These are phyloP conservation scores for Diutina ranongensis DNA, from an alignment of 1,139 yeast species.

Conservation along the genomic window DNA sequence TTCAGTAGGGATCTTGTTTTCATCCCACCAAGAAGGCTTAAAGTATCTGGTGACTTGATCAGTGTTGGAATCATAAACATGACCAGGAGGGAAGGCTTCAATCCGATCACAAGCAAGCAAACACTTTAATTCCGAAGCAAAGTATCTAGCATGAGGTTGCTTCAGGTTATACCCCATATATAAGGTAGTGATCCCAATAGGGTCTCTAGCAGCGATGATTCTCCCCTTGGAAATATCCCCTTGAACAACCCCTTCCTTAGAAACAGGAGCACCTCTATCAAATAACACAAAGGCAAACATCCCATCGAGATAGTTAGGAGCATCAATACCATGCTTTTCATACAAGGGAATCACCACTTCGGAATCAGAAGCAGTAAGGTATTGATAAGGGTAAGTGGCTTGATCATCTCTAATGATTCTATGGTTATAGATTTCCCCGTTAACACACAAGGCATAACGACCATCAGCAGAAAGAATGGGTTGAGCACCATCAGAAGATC, in stretches of 20 bases:
- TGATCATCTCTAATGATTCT: constrained; percentile 73
- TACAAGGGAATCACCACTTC: constrained; percentile 93
- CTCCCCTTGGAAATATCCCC: constrained; percentile 38
- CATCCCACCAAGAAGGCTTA: constrained; percentile 94
- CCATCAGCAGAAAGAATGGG: constrained; percentile 82
- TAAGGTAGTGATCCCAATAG: constrained; percentile 91
- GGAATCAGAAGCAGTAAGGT: constrained; percentile 82
- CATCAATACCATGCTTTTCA: constrained; percentile 75
- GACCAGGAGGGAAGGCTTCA: constrained; percentile 96
- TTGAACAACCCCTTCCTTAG: constrained; percentile 19
- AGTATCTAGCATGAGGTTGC: constrained; percentile 66
- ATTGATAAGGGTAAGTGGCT: constrained; percentile 48
- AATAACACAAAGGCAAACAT: constrained; percentile 94
- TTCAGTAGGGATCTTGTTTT: constrained; percentile 53
- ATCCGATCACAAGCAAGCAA: constrained; percentile 87
- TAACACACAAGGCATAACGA: constrained; percentile 67
- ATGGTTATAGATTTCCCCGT: constrained; percentile 98
- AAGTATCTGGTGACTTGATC: constrained; percentile 80
- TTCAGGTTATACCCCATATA: constrained; percentile 82
- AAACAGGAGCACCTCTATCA: constrained; percentile 37
- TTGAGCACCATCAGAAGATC: constrained; percentile 62
- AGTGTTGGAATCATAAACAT: constrained; percentile 84
- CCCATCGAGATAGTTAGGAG: constrained; percentile 91
- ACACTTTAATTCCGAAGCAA: constrained; percentile 92
- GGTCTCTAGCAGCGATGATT: constrained; percentile 94